phyloP scores from a whole-genome alignment of 2,329 filamentous ascomycete species.

The Penicillium sp. region DNA sequence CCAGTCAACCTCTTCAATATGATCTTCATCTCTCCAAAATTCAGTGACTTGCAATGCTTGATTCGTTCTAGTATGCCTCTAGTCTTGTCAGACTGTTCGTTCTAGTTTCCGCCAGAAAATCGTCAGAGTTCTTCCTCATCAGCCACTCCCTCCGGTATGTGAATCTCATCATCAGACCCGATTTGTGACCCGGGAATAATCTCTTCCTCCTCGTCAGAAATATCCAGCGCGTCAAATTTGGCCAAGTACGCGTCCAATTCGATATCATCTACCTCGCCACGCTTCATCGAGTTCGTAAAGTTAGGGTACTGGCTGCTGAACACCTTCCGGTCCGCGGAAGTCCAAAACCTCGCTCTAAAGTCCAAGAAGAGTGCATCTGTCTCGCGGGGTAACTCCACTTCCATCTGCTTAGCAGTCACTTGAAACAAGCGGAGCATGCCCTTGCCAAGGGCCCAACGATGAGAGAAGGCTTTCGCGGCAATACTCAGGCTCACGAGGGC shows the following conservation, averaged over 20 bases:
- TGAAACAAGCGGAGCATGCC: slow-evolving; percentile 20
- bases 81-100: no score
- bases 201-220: not conserved
- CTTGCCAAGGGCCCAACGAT: slow-evolving; percentile 20
- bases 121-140: no score
- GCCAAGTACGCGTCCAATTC: slow-evolving; percentile 8
- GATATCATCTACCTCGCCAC: slow-evolving; percentile 5
- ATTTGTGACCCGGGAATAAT: no score
- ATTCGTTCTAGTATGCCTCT: no score
- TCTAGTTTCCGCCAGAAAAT: no score
- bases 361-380: slow-evolving; percentile 21
- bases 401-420: slow-evolving; percentile 16
- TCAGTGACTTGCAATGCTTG: no score
- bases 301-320: slow-evolving; percentile 21
- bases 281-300: slow-evolving; percentile 9
- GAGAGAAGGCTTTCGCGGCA: slow-evolving; percentile 21
- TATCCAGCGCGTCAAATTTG: slow-evolving; percentile 6
- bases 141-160: no score
- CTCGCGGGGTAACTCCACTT: slow-evolving; percentile 19
- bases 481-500: slow-evolving; percentile 25
- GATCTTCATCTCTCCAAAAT: no score
- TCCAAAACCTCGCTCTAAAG: slow-evolving; percentile 18
- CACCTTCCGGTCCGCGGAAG: slow-evolving; percentile 6
- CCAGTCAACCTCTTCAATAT: no score
- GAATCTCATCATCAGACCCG: no score